Conservation (phyloP, 305 asterid genomes). For the Salvia sclarea region DNA sequence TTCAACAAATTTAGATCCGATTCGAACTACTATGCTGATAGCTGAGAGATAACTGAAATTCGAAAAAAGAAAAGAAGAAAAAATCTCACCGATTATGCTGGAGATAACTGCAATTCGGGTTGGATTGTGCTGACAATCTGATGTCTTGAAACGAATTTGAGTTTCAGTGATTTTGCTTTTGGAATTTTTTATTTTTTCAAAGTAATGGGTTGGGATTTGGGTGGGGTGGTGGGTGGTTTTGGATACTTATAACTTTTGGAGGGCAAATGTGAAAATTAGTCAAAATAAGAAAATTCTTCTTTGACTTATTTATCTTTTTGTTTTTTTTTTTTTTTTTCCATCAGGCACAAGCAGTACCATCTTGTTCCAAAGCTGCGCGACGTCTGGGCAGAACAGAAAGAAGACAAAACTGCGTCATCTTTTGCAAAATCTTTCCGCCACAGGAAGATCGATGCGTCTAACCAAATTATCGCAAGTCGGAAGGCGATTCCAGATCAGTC, state of each 20-base stretch:
- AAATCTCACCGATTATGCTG: conserved; percentile 21
- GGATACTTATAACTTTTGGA: conserved; percentile 23
- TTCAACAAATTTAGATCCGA: conserved; percentile 35
- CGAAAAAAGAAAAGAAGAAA: not conserved
- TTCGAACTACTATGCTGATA: conserved; percentile 4
- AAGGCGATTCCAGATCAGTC: no score
- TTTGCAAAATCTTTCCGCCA: no score
- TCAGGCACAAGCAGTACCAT: no score
- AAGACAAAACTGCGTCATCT: no score
- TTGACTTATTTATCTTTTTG: not conserved
- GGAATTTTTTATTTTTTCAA: not conserved
- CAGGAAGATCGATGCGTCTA: no score
- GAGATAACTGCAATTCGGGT: conserved; percentile 27
- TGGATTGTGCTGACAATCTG: conserved; percentile 24
- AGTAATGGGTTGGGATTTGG: not conserved
- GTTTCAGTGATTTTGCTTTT: conserved; percentile 41
- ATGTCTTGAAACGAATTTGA: conserved; percentile 20
- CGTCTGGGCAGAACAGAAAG: no score
- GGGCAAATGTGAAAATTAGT: not conserved
- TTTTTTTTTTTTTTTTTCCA: no score
- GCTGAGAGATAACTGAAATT: conserved; percentile 19
- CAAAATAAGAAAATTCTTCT: no score
- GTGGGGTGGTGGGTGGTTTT: conserved; percentile 1
- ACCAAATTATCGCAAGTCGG: no score
- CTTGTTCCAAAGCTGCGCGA: no score